Evolutionary conservation across 106 monocot species (phyloP).

Genomic region (Dioscorea dumetorum): DNA sequence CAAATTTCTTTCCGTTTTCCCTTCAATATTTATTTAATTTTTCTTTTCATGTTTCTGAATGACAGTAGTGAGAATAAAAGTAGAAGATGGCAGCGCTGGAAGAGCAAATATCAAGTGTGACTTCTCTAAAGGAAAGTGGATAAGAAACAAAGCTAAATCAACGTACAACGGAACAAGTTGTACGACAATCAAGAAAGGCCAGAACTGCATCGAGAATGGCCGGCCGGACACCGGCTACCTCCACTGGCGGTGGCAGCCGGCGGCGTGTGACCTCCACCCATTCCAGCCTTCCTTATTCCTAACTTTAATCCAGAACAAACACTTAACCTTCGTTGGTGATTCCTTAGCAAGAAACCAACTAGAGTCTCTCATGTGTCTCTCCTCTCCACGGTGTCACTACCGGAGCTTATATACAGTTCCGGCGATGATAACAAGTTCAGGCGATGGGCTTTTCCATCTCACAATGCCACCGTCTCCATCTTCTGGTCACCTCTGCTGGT

Average conservation of each 20-base stretch:
- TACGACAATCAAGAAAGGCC: slow-evolving; percentile 61
- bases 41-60: too few species aligned
- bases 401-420: slow-evolving; percentile 38
- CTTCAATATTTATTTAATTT: not conserved
- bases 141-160: slow-evolving; percentile 17
- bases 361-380: slow-evolving; percentile 85
- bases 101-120: slow-evolving; percentile 21
- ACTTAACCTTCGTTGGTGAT: slow-evolving; percentile 77
- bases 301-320: slow-evolving; percentile 25
- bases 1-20: not conserved
- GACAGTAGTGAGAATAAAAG: not conserved
- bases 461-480: slow-evolving; percentile 72
- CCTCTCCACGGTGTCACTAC: slow-evolving; percentile 28
- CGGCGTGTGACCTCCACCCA: slow-evolving; percentile 32
- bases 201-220: slow-evolving; percentile 84
- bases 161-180: slow-evolving; percentile 59
- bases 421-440: slow-evolving; percentile 56
- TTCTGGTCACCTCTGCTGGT: slow-evolving; percentile 98
- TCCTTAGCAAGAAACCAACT: slow-evolving; percentile 76
- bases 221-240: slow-evolving; percentile 77
- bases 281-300: slow-evolving; percentile 53
- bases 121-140: slow-evolving; percentile 56
- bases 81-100: not conserved
- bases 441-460: slow-evolving; percentile 43
- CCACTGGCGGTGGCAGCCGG: slow-evolving; percentile 59